A percentile compares a stretch with the other conserved stretches of the same genome.
Conservation (phyloP, 2,329 filamentous ascomycete genomes). For the Fonsecaea erecta region DNA sequence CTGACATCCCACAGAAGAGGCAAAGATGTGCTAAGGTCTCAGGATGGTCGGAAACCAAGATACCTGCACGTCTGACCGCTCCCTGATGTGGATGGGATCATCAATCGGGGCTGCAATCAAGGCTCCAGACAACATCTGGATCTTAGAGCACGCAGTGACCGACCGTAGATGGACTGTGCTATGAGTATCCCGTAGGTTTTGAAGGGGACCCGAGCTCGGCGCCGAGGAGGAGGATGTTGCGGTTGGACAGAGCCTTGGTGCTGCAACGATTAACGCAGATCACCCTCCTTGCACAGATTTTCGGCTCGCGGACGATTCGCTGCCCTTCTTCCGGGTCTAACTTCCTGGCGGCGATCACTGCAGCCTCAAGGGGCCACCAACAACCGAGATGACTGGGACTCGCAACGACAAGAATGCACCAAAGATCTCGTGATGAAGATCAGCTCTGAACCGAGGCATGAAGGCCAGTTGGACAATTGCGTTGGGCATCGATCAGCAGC, state of each 20-base stretch:
- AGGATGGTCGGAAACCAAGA: background rate
- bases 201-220: background rate
- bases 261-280: constrained; percentile 5
- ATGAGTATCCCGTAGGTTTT: background rate
- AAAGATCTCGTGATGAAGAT: background rate
- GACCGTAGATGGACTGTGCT: too few species aligned
- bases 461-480: background rate
- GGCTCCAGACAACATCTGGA: background rate
- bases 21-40: background rate
- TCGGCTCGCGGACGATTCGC: background rate
- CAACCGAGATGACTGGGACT: background rate
- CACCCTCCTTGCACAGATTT: constrained; percentile 15
- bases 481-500: background rate
- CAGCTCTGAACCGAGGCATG: background rate
- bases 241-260: too few species aligned
- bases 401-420: background rate
- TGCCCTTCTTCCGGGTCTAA: constrained; percentile 2
- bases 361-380: background rate
- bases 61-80: background rate
- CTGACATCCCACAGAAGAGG: background rate
- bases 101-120: background rate
- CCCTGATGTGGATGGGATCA: background rate
- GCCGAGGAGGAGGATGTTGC: too few species aligned
- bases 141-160: background rate
- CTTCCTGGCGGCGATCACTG: constrained; percentile 14